Evolutionary conservation across 768 basidiomycete species (phyloP), one percentile per base, ranked within the genome.

Genomic region (Pleurotus tuber-regium): DNA sequence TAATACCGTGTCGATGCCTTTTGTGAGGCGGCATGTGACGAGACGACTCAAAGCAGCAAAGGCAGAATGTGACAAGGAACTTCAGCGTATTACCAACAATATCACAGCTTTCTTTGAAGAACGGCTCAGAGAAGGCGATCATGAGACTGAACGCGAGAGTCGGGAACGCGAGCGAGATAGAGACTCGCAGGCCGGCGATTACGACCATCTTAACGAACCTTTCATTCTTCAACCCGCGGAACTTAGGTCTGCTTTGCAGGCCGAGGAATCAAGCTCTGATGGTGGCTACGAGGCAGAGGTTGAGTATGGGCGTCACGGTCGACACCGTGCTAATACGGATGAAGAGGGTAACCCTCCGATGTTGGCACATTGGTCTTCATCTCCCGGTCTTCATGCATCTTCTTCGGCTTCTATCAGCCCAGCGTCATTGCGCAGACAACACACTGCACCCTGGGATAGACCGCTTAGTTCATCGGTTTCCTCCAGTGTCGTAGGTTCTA

Each of bases 31-130:
- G 50, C 95, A 98, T 73, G 92, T 98, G 61, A 92, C 89, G 31
- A 83, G 92, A 57, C 86, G 97, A 52, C 84, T 98, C 69, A 89
- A 86, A 73, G 88, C 87, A 3, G 94, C 96, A 52, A 98, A 99
- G 75, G 83, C 89, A 44, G 90, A 91, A 57, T 99, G 96, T 76
- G 93, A 99, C 81, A 90, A 89, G 75, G 93, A 97, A 69, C 83
- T 99, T 7, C 86, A 87, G 63, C 87, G 92, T 64, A 89, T 98
- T 64, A 92, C 95, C 54, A 87, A 91, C 70, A 91, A 86, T 54
- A 94, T 99, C 75, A 96, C 96, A 56, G 70, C 84, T 31, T 98
- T 93, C 70, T 96, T 97, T 59, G 96, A 99, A 72, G 89, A 93
- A 64, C 82, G 87, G 60, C 79, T 96, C 30, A 77, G 87, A 39